Evolutionary conservation across 1,139 yeast genomes (phyloP), one percentile per base, ranked within the genome.

Genomic region (Yamadazyma songkhlaensis): DNA sequence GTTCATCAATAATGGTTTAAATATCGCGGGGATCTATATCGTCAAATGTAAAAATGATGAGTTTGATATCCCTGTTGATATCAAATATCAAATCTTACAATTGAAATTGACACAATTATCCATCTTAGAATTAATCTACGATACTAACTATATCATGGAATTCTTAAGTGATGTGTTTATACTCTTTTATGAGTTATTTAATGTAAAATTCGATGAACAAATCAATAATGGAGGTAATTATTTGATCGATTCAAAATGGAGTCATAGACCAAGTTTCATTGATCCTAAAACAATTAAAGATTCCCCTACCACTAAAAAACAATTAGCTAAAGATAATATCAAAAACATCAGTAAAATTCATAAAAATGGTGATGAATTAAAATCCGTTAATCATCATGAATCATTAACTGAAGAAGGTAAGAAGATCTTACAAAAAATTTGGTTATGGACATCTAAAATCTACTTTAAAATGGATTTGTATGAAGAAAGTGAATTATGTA

Each of bases 51-150:
- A 54, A 21, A 60, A 62, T 36, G 51, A 51, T 25, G 62, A 57
- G 35, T 46, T 54, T 9, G 55, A 51, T 21, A 50, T 70, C n/a
- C 48, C 68, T 6, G 41, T 55, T 5, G 58, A 59, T 31, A 68
- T 71, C 39, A 81, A 77, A 50, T 67, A 72, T 49, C 79, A 77
- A 43, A 77, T 82, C 29, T 55, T 88, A 23, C 88, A 86, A 54
- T 66, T 88, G 52, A 85, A 85, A 50, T 68, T 85, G 58, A 83
- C 96, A 0, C 89, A 84, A 48, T 61, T 88, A 36, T 82, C 90
- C 3, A 67, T 88, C 11, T 64, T 80, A 41, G 94, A 87, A 52
- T 73, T 79, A 7, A 62, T 74, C 8, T 69, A 80, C 41, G 92
- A 89, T 3, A 64, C 74, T 1, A 70, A 72, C 23, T 77, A 74